Conservation (phyloP, 768 basidiomycete genomes). For the Psilocybe cubensis region DNA sequence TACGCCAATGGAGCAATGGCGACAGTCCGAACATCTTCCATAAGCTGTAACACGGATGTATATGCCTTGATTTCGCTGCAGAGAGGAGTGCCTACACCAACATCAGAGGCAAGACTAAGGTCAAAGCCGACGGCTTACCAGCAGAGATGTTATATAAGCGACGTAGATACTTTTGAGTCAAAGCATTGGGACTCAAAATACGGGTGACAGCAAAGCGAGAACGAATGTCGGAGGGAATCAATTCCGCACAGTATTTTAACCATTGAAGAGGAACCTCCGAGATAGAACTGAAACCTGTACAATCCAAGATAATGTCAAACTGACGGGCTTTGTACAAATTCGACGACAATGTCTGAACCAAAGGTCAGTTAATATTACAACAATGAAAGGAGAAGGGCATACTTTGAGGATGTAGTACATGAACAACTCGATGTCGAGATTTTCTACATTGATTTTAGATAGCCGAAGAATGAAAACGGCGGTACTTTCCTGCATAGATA, state of each 20-base stretch:
- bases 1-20: conserved; percentile 51
- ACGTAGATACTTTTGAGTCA: conserved; percentile 75
- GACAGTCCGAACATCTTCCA: conserved; percentile 54
- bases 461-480: conserved; percentile 67
- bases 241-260: conserved; percentile 77
- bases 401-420: conserved; percentile 83
- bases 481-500: conserved; percentile 40
- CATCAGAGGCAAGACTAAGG: neutral
- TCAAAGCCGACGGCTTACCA: conserved; percentile 31
- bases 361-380: neutral
- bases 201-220: conserved; percentile 61
- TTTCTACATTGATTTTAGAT: conserved; percentile 77
- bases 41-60: conserved; percentile 64
- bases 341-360: conserved; percentile 51
- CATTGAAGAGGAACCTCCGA: conserved; percentile 84
- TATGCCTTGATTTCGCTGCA: conserved; percentile 59
- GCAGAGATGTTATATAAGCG: conserved; percentile 75
- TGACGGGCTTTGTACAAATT: conserved; percentile 47
- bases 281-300: conserved; percentile 73
- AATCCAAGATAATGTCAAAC: conserved; percentile 82
- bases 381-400: neutral
- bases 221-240: conserved; percentile 73
- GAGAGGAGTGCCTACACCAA: conserved; percentile 50
- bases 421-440: conserved; percentile 76
- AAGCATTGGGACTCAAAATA: conserved; percentile 74